Evolutionary conservation across 345 rosid genomes (phyloP), one percentile per base, ranked within the genome.

Genomic region (Eucalyptus viminalis): DNA sequence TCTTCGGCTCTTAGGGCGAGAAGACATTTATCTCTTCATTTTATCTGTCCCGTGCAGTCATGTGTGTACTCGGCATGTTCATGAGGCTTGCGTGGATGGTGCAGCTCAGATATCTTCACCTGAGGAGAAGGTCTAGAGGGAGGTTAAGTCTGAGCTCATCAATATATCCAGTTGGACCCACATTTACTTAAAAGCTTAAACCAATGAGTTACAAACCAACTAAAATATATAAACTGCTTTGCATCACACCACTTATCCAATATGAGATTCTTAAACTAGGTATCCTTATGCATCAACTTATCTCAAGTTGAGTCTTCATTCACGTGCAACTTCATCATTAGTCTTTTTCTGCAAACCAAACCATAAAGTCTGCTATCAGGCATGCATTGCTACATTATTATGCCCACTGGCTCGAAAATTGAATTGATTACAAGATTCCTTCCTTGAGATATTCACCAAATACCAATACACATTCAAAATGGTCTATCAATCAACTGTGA

Each of bases 401-500:
- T n/a, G 17, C 19, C 72, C 9, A n/a, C 10, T 2, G 4, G 8
- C 72, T 14, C 3, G 2, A 65, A 65, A 29, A 65, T 6, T 1
- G 1, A 7, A 11, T 65, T n/a, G 21, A 17, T 65, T 2, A 6
- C 19, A n/a, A n/a, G 9, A 65, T 65, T 65, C 37, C 5, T 65
- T 65, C 10, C 4, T n/a, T 8, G 2, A 67, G 37, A n/a, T 65
- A n/a, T 65, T n/a, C 76, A n/a, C 10, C 76, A n/a, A 65, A 14
- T 4, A 65, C 1, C 5, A 2, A n/a, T 65, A 3, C 19, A 29
- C 19, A 4, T 15, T n/a, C 3, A 22, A 11, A 67, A 19, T 16
- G 0, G 22, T 19, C 3, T 1, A 8, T 6, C 6, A 31, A 67
- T 67, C 12, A 31, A 31, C 4, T 7, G 0, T 67, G 6, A 31